phyloP scores from a whole-genome alignment of 225 moss, liverwort and hornwort species.

The Climacium dendroides region DNA sequence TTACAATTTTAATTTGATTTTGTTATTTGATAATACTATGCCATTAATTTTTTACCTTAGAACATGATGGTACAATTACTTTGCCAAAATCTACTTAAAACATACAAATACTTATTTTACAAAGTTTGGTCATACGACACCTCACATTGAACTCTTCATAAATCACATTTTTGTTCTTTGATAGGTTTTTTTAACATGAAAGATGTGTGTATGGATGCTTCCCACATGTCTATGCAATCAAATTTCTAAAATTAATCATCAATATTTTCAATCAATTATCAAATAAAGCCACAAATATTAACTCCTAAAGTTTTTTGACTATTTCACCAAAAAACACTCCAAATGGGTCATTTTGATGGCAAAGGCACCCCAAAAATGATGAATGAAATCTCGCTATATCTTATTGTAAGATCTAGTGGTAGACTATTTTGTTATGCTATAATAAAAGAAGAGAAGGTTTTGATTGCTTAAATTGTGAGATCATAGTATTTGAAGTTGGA shows the following conservation, averaged over 20 bases:
- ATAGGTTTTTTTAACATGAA: neutral
- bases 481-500: no score
- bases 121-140: neutral
- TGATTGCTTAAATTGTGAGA: no score
- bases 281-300: neutral
- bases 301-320: no score
- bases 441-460: no score
- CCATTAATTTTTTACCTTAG: neutral
- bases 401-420: no score
- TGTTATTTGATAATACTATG: rapidly evolving
- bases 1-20: neutral
- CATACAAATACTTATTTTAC: neutral
- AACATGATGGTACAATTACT: neutral
- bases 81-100: neutral
- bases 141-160: neutral
- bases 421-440: no score
- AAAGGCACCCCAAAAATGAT: no score
- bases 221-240: neutral
- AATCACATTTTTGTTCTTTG: neutral
- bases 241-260: neutral
- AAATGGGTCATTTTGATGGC: no score
- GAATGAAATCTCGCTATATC: no score
- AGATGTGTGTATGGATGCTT: neutral
- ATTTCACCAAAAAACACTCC: no score
- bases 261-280: neutral